Evolutionary conservation across 1,284 basidiomycete species (phyloP).

Genomic region (Laetiporus sulphureus): DNA sequence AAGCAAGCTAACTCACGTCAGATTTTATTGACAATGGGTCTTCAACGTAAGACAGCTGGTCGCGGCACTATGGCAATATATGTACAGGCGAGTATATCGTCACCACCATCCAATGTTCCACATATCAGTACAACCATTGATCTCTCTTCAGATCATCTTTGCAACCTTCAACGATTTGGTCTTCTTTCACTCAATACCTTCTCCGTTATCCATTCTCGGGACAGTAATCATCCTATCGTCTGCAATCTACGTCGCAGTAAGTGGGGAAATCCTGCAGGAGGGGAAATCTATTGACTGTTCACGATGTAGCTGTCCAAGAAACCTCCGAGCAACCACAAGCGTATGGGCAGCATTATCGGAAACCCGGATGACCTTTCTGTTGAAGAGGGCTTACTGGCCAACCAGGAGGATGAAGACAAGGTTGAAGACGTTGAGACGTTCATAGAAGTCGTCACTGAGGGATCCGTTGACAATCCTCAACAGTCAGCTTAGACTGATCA

Average conservation of each 20-base stretch:
- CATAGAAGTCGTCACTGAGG: too few relatives aligned
- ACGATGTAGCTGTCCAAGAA: conserved; percentile 18
- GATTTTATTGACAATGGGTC: conserved; percentile 53
- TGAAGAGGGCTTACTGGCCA: conserved; percentile 27
- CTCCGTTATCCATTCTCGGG: conserved; percentile 47
- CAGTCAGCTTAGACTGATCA: too few relatives aligned
- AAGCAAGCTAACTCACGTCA: conserved; percentile 15
- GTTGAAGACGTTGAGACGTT: too few relatives aligned
- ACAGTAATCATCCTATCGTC: conserved; percentile 50
- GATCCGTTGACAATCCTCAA: too few relatives aligned
- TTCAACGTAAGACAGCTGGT: conserved; percentile 60
- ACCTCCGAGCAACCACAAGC: conserved; percentile 9
- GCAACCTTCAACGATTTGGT: conserved; percentile 50
- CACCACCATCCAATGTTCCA: too few relatives aligned
- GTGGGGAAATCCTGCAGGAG: conserved; percentile 17
- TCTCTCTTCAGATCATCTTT: conserved; percentile 57
- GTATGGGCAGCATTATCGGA: conserved; percentile 8
- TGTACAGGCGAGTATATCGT: conserved; percentile 42
- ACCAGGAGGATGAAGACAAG: too few relatives aligned
- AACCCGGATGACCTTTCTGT: conserved; percentile 21
- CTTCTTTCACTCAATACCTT: conserved; percentile 51
- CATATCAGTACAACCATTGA: not conserved
- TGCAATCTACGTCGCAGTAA: conserved; percentile 55
- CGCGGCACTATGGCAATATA: conserved; percentile 58
- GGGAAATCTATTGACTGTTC: not conserved